Percentiles rank a stretch among this genome's conserved stretches.
Conservation (phyloP, 2,329 filamentous ascomycete genomes). For the Arthrobotrys pseudoclavata region DNA sequence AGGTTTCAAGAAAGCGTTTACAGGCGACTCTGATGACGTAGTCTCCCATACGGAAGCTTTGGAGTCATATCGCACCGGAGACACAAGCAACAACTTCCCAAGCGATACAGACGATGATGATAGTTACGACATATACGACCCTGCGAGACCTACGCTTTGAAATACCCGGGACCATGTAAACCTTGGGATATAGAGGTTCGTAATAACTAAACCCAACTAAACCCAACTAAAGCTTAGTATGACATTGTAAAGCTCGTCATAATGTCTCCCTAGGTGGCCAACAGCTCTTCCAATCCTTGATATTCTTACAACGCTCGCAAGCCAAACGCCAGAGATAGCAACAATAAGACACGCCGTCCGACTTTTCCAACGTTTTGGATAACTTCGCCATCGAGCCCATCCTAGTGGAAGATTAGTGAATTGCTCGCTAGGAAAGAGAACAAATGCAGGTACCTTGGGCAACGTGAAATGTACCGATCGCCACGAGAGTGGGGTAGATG, state of each 20-base stretch:
- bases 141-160: slow-evolving; percentile 59
- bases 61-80: slow-evolving; percentile 38
- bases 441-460: slow-evolving; percentile 59
- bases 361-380: slow-evolving; percentile 36
- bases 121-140: slow-evolving; percentile 61
- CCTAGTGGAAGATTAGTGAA: slow-evolving; percentile 36
- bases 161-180: background rate
- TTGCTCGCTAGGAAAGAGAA: background rate
- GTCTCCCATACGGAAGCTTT: background rate
- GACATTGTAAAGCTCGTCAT: slow-evolving; percentile 61
- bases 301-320: slow-evolving; percentile 61
- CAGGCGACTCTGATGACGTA: background rate
- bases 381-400: slow-evolving; percentile 59
- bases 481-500: slow-evolving; percentile 61
- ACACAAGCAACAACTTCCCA: slow-evolving; percentile 26
- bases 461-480: slow-evolving; percentile 62
- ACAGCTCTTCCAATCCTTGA: slow-evolving; percentile 58
- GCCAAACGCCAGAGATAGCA: slow-evolving; percentile 60
- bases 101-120: slow-evolving; percentile 61
- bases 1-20: slow-evolving; percentile 51
- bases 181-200: background rate
- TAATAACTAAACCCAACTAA: background rate
- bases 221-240: background rate
- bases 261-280: slow-evolving; percentile 62
- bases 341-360: slow-evolving; percentile 34